Base-by-base conservation (phyloP, 202 grass and related monocot species). In the Digitaria exilis region DNA sequence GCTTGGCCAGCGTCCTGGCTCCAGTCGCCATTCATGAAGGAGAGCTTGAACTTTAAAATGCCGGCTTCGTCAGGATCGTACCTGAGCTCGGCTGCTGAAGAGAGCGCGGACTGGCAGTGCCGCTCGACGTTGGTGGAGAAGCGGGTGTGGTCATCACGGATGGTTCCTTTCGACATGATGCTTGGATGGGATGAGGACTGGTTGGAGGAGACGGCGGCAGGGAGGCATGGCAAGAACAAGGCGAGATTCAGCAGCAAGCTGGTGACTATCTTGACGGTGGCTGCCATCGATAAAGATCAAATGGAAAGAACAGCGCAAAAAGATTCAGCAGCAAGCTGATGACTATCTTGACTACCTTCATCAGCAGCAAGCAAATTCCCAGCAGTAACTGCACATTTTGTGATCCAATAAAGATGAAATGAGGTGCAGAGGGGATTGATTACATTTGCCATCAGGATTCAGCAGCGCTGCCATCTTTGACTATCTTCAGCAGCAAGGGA, bases 11-110 rank as follows among this genome's bases (percentile, higher is more conserved):
- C 21, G 19, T 88, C 79, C 77, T 95, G 85, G 42, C 1, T 19
- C 93, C 90, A 95, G 77, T 90, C 88, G 19, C 87, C 90, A 9
- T 84, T 79, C 9, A 65, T 28, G 57, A 95, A 88, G 5, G 35
- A 67, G 0, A 67, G 35, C 9, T 24, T 39, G 35, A 14, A 24
- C 64, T n/a, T 67, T 19, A 41, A 19, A 10, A 2, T 0, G 35
- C 35, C 35, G 35, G 10, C 32, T 2, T 21, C 4, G 35, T 42
- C 35, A 1, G 64, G 6, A 1, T 42, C 64, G 1, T 11, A 10
- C 10, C 37, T 24, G 35, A 67, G 65, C 79, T 86, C 71, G 54
- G 51, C 19, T 6, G 69, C 85, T 1, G 85, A 86, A 21, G 85
- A 88, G 39, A 95, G 90, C 43, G 82, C 54, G 18, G 85, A 85